Evolutionary conservation across 768 basidiomycete genomes (phyloP), one percentile per base, ranked within the genome.

Genomic region (Auricularia heimuer): DNA sequence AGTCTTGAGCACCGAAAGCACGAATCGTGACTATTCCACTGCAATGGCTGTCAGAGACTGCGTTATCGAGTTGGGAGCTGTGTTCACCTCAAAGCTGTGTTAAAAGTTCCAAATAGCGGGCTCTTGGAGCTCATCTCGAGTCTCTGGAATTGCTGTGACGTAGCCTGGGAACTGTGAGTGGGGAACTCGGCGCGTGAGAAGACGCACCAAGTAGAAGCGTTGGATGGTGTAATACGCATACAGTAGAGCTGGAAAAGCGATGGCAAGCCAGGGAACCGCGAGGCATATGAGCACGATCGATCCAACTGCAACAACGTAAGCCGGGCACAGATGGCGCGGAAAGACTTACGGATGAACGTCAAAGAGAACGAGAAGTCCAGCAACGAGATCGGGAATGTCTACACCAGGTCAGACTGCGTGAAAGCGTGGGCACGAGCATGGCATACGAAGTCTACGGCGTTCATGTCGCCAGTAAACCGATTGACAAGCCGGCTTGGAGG

Each of bases 191-290:
- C 29, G 29, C 29, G 29, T 29, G 29, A 29, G 29, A 29, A 29
- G 29, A 33, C 44, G 61, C n/a, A 45, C 61, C 29, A 65, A 47
- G 47, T 65, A 65, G 51, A 65, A 65, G 16, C 45, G 45, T 16
- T 62, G 61, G 33, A 65, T 42, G 24, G n/a, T 36, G 42, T 42
- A 65, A 35, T 65, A 65, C 8, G 62, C 47, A 21, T 51, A 51
- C 3, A 62, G 61, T 24, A 65, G 62, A 4, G 39, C 36, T 18
- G 65, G 65, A 6, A 61, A 24, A 12, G 54, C 35, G 33, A 65
- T n/a, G 12, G 65, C 65, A 11, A 65, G 42, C 65, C 65, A 65
- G 3, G 65, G 65, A n/a, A 65, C 65, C 8, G 65, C 39, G 24
- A 54, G n/a, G 29, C 47, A 65, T 4, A 65, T 62, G 29, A 65